Base-by-base conservation (phyloP, 169 alveolate genomes). In the Perkinsus olseni region DNA sequence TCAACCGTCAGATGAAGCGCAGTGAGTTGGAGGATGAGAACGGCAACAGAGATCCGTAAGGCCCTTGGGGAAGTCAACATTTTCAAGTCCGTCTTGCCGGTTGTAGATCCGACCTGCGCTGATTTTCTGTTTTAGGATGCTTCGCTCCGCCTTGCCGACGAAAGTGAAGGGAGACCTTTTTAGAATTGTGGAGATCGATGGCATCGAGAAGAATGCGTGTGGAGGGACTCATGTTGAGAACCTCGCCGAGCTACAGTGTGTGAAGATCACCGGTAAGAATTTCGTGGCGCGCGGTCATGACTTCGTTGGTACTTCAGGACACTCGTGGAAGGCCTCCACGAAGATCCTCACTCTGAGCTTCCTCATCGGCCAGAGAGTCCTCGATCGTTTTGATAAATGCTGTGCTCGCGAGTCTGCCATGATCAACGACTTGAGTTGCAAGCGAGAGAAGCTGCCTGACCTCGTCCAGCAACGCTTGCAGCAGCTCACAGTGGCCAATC, bases 271-370 rank as follows among this genome's bases (percentile, higher is more conserved):
- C 13, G 82, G 82, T 62, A 24, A 62, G 36, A 28, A 21, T 62
- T 62, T 62, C 31, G 82, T 62, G 82, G 82, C 82, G 82, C 82
- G 82, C 82, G 82, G 82, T 62, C 82, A 62, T 62, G 82, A 13
- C 17, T 1, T 4, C 36, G 28, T 13, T 3, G 8, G 13, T 13
- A 4, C 8, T 62, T 62, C 82, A 62, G 82, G 82, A 6, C 82
- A 62, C 34, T 62, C 82, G 31, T 24, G 13, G 82, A 62, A 62
- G 82, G 34, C 37, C 36, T 62, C 82, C 34, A 62, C 82, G 82
- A 8, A 62, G 82, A 62, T 62, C 34, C 36, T 62, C 82, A 62
- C 82, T 21, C 17, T 62, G 36, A 62, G 31, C 8, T 62, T 62
- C 34, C 82, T 62, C 28, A 28, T 62, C 82, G 82, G 82, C 37